Conservation (phyloP, 768 basidiomycete genomes). For the Collybia sordida region DNA sequence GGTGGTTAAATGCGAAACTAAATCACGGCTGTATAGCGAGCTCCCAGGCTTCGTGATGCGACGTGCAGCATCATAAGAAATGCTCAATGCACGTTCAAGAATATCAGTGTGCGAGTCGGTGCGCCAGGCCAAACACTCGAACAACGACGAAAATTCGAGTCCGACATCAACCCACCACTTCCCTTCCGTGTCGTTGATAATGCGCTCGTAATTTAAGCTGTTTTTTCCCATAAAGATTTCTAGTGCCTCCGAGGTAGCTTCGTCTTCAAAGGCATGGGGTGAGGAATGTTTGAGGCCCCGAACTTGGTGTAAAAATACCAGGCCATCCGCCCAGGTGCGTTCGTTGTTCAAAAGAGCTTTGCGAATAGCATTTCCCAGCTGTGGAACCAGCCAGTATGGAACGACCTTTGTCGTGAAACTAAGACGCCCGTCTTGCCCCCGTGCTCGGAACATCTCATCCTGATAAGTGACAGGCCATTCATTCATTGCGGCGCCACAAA, state of each 20-base stretch:
- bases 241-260: not conserved
- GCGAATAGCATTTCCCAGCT: slow-evolving; percentile 17
- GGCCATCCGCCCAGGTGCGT: slow-evolving; percentile 13
- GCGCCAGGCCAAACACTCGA: slow-evolving; percentile 14
- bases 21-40: slow-evolving; percentile 12
- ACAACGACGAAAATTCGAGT: slow-evolving; percentile 12
- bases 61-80: not conserved
- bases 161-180: slow-evolving; percentile 25
- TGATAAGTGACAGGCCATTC: slow-evolving; percentile 25
- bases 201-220: not conserved
- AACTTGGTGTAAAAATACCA: slow-evolving; percentile 28
- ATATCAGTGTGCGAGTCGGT: slow-evolving; percentile 4
- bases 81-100: not conserved
- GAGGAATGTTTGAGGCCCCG: slow-evolving; percentile 22
- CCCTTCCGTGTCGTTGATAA: not conserved
- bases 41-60: not conserved
- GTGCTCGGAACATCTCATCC: slow-evolving; percentile 19
- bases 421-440: slow-evolving; percentile 12
- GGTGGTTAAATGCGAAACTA: slow-evolving; percentile 11
- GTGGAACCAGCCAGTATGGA: not conserved
- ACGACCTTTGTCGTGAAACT: slow-evolving; percentile 18
- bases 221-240: not conserved
- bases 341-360: not conserved
- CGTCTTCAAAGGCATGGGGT: slow-evolving; percentile 4
- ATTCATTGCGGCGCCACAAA: not conserved